Evolutionary conservation across 305 asterid species (phyloP), one percentile per base, ranked within the genome.

Genomic region (Fraxinus sp.): DNA sequence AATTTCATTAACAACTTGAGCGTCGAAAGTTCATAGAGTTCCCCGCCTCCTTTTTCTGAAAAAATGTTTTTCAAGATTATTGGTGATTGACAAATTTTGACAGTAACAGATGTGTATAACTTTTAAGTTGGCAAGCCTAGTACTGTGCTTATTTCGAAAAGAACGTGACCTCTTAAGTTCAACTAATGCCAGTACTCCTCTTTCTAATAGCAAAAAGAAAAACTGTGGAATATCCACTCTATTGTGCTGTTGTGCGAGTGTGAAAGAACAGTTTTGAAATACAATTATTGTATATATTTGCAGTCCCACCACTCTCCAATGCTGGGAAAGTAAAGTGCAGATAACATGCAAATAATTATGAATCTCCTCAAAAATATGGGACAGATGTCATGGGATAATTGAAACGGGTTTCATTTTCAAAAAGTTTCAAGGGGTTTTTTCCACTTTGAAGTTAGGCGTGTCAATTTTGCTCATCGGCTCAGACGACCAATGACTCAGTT

Each of bases 241-340:
- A 59, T 59, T 59, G 4, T 20, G 70, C 30, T 18, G 70, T 28
- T 59, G 70, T 64, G 18, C 0, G 16, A 3, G 72, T 22, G 72
- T 24, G 72, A 8, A 14, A 64, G 6, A 10, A 64, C 32, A 24
- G 26, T 22, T 8, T 8, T 24, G 6, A 64, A n/a, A 8, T 24
- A 64, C 2, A 22, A 16, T 64, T 35, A 0, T 24, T 7, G 4
- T 14, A 10, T 64, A 64, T 64, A 64, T 24, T 18, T 24, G 73
- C 33, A 22, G 73, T 16, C 73, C 73, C 73, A 64, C 73, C 73
- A 64, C 35, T 64, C 73, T 64, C 73, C 73, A 64, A 64, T 64
- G 73, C 7, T 24, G 7, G 28, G 73, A 64, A 64, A 64, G 35
- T 64, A 24, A 0, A 22, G 73, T 22, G 73, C 73, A 62, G 22